Base-by-base conservation (phyloP, 139 green algal species). In the Chlorella sp. region DNA sequence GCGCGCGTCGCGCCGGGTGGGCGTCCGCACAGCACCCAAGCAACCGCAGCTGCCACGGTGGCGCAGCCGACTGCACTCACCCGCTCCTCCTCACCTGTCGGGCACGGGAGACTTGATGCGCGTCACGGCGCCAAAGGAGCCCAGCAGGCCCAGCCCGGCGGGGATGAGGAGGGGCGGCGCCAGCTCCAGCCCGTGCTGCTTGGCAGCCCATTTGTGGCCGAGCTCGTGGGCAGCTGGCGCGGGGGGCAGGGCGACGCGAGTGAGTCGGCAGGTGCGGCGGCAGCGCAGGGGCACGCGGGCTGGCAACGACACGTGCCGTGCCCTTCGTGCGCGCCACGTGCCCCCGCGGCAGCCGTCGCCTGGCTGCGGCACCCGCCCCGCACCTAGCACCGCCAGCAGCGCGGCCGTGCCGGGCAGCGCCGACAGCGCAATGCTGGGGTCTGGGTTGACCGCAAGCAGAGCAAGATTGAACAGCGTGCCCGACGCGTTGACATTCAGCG, bases 71-170 rank as follows among this genome's bases (percentile, higher is more conserved):
- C n/a, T n/a, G n/a, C n/a, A n/a, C n/a, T n/a, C n/a, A n/a, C n/a
- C n/a, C n/a, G n/a, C n/a, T n/a, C n/a, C n/a, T n/a, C n/a, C n/a
- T n/a, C n/a, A n/a, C 3, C 89, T 79, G 80, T 85, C 71, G 29
- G 72, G 79, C 33, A 89, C 63, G 23, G 67, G 59, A 43, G 75
- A 77, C 36, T 77, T 82, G 69, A 97, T 86, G 51, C 91, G 82
- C 0, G 91, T 97, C 72, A 97, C 92, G 61, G 83, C 86, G 21
- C 93, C 93, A 80, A 97, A 96, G 68, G 72, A 88, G 45, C 92
- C 91, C 40, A 95, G 64, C 55, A 93, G 83, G 25, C 89, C 85
- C 67, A 94, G 82, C 46, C 87, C 85, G 23, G 88, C 86, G 25
- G 93, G 93, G 12, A 97, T 75, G 43, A 95, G 87, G 62, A 95